Evolutionary conservation across 1,284 basidiomycete species (phyloP), one percentile per base, ranked within the genome.

Genomic region (Malassezia sympodialis): DNA sequence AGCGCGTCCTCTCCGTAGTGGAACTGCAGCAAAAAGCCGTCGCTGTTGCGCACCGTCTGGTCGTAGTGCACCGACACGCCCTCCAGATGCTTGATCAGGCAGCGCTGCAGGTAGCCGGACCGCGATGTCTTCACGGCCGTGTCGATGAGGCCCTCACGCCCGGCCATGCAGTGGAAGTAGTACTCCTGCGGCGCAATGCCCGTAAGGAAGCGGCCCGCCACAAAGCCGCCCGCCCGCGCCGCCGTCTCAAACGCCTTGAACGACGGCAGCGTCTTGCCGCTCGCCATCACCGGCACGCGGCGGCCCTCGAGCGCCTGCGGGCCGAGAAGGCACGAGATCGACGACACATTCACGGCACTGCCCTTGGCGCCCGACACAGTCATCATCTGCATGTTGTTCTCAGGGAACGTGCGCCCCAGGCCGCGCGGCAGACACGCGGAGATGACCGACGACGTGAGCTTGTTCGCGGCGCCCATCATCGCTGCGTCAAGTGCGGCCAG

Each of bases 81-180:
- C 76, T 98, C 94, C 56, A 98, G 80, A 77, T 98, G 94, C 78
- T 98, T 99, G 80, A 98, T 94, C 65, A 98, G 79, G 79, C 94
- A 98, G 55, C 94, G 84, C 75, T 99, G 94, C 42, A 99, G 82
- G 76, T 99, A 99, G 21, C 94, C 94, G 10, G 94, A 99, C 62
- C 94, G 88, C 62, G 88, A 89, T 5, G 94, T 99, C 79, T 99
- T 99, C 77, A 99, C 94, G 46, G 94, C 94, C 10, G 94, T 99
- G 75, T 99, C 94, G 71, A 98, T 99, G 30, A 99, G 82, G 76
- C 94, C 94, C 79, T 98, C 94, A 67, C 94, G 84, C 51, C 94
- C 94, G 57, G 94, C 91, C 94, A 99, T 99, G 76, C 94, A 96
- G 78, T 98, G 94, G 82, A 99, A 99, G 79, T 96, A 99, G 79